These are phyloP conservation scores for Penicillium italicum DNA, from an alignment of 2,329 filamentous ascomycete species.

Conservation along the genomic window DNA sequence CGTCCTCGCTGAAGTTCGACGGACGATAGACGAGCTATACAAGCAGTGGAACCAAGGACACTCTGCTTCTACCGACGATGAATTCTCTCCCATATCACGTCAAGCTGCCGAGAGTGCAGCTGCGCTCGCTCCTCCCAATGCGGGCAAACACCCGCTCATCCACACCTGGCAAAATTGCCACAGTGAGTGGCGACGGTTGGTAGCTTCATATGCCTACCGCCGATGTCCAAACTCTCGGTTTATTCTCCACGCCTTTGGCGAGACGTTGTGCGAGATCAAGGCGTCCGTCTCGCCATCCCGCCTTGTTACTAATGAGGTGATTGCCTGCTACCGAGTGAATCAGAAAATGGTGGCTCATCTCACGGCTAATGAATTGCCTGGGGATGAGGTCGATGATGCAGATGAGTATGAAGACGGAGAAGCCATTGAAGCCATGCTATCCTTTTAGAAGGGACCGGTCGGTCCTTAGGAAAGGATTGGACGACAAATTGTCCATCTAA, in stretches of 20 bases:
- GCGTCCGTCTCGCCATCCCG: constrained; percentile 24
- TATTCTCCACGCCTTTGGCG: constrained; percentile 33
- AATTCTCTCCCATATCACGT: constrained; percentile 25
- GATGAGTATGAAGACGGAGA: constrained; percentile 32
- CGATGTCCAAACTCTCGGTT: constrained; percentile 21
- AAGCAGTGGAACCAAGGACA: constrained; percentile 20
- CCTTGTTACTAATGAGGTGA: constrained; percentile 25
- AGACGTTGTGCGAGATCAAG: constrained; percentile 35
- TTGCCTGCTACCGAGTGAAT: constrained; percentile 33
- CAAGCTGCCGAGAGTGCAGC: constrained; percentile 28
- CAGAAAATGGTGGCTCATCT: constrained; percentile 30
- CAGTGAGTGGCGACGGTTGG: constrained; percentile 32
- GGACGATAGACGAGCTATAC: constrained; percentile 18
- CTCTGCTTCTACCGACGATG: constrained; percentile 1
- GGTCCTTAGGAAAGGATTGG: constrained; percentile 17
- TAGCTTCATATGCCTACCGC: constrained; percentile 41
- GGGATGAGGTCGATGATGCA: constrained; percentile 10
- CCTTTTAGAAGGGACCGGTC: constrained; percentile 12
- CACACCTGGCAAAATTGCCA: constrained; percentile 34
- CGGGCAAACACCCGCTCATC: constrained; percentile 33
- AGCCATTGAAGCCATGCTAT: constrained; percentile 29
- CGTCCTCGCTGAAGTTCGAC: constrained; percentile 19
- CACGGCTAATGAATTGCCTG: constrained; percentile 19
- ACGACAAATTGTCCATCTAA: constrained; percentile 27
- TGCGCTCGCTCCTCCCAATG: constrained; percentile 30